A percentile compares a stretch with the other conserved stretches of the same genome.
Conservation (phyloP, 352 stramenopile genomes). For the Pythium diclinum region DNA sequence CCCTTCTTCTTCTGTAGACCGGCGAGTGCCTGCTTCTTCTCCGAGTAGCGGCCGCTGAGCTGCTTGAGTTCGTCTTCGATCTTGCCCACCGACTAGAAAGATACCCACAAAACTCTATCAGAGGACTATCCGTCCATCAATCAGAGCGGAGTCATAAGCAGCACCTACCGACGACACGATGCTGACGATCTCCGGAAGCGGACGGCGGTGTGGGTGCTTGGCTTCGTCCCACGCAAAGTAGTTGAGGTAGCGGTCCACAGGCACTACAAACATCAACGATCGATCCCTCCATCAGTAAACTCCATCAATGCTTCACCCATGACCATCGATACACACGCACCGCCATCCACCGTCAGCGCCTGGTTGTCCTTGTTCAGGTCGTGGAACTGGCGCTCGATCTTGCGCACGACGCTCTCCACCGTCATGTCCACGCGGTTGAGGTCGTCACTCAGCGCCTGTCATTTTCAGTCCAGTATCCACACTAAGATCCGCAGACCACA, state of each 20-base stretch:
- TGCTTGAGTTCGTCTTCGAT: conserved; percentile 98
- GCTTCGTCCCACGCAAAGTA: conserved; percentile 98
- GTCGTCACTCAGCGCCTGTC: conserved; percentile 88
- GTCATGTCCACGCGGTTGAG: conserved; percentile 94
- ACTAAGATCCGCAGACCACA: not conserved
- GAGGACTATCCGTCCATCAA: not conserved
- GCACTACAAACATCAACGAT: conserved; percentile 44
- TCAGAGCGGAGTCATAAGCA: not conserved
- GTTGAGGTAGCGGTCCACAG: conserved; percentile 93
- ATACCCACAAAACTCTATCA: conserved; percentile 9
- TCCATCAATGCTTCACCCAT: not conserved
- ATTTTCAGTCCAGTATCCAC: not conserved
- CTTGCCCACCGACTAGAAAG: conserved; percentile 80
- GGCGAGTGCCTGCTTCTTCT: conserved; percentile 92
- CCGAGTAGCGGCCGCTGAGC: conserved; percentile 89
- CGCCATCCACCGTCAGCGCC: conserved; percentile 80
- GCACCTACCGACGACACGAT: conserved; percentile 88
- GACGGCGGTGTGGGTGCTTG: conserved; percentile 95
- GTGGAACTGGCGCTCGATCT: conserved; percentile 96
- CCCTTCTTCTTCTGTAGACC: conserved; percentile 92
- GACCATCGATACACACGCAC: conserved; percentile 24
- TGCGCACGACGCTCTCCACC: conserved; percentile 94
- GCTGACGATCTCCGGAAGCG: conserved; percentile 94
- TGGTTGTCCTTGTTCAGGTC: conserved; percentile 91
- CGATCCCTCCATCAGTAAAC: too few species aligned